A percentile compares a stretch with the other conserved stretches of the same genome.
phyloP scores from a whole-genome alignment of 1,284 basidiomycete genomes.

The Trichosporon faecale region DNA sequence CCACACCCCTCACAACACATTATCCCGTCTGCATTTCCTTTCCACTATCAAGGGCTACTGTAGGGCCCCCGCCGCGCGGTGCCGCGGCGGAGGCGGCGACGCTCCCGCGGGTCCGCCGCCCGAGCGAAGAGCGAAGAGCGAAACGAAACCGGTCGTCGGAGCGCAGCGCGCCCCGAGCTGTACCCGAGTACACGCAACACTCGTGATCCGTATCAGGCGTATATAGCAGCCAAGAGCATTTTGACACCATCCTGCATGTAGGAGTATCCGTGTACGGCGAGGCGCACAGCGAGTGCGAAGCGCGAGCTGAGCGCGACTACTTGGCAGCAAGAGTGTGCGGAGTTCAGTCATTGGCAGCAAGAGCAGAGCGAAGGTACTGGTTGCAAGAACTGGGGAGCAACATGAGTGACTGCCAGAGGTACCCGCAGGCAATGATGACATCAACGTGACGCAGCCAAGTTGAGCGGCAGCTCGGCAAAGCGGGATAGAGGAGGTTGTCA shows the following conservation, averaged over 20 bases:
- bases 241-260: constrained; percentile 9
- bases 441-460: no score
- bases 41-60: background rate
- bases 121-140: background rate
- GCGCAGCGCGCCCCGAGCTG: background rate
- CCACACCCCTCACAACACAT: background rate
- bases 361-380: no score
- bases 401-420: no score
- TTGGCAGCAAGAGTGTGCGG: no score
- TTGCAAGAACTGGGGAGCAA: no score
- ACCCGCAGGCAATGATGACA: no score
- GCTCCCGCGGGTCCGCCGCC: background rate
- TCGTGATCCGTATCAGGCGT: background rate
- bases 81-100: background rate
- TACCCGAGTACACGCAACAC: background rate
- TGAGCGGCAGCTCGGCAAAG: no score
- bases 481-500: no score
- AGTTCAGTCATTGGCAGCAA: no score
- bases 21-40: constrained; percentile 3
- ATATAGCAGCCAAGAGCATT: background rate
- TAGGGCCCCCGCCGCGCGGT: background rate
- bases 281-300: background rate
- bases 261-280: background rate
- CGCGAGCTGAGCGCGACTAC: background rate
- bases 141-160: background rate